Percentiles rank a stretch among this genome's conserved stretches.
Conservation (phyloP, 2,329 filamentous ascomycete genomes). For the Penicillium crustosum region DNA sequence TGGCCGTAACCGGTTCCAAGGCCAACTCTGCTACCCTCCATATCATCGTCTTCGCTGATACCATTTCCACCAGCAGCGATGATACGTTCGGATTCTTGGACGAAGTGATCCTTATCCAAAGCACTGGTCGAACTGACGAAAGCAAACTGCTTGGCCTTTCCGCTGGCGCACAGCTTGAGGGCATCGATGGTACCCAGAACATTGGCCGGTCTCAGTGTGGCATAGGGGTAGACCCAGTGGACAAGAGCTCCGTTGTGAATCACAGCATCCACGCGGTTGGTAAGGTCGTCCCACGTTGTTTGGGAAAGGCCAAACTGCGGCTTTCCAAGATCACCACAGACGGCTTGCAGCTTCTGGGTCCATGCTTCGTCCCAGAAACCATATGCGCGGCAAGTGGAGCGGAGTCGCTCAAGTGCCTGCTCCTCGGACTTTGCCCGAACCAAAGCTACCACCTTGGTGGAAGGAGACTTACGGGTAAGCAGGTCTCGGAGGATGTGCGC, state of each 20-base stretch:
- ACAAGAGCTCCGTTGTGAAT: conserved; percentile 79
- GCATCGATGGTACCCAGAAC: conserved; percentile 78
- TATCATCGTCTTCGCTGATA: conserved; percentile 73
- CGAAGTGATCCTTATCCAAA: conserved; percentile 79
- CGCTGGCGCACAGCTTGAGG: conserved; percentile 71
- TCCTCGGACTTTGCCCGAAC: conserved; percentile 67
- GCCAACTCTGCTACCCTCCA: conserved; percentile 72
- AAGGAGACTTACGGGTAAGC: conserved; percentile 58
- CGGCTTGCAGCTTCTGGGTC: conserved; percentile 62
- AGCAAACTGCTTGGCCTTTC: conserved; percentile 74
- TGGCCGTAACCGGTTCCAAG: conserved; percentile 89
- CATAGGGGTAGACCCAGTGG: conserved; percentile 80
- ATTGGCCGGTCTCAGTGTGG: conserved; percentile 69
- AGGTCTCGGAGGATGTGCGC: conserved; percentile 76
- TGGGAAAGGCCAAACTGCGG: conserved; percentile 71
- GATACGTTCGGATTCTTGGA: conserved; percentile 67
- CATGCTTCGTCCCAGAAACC: conserved; percentile 71
- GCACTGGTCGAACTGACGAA: conserved; percentile 83
- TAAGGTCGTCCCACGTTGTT: conserved; percentile 63
- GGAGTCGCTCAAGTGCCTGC: conserved; percentile 64
- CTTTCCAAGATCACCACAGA: conserved; percentile 72
- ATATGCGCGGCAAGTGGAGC: conserved; percentile 69
- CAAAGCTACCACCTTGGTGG: conserved; percentile 68
- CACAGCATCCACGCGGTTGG: conserved; percentile 67
- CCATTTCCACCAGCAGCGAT: conserved; percentile 61